Evolutionary conservation across 768 basidiomycete genomes (phyloP).

Genomic region (Suillus alpinus): DNA sequence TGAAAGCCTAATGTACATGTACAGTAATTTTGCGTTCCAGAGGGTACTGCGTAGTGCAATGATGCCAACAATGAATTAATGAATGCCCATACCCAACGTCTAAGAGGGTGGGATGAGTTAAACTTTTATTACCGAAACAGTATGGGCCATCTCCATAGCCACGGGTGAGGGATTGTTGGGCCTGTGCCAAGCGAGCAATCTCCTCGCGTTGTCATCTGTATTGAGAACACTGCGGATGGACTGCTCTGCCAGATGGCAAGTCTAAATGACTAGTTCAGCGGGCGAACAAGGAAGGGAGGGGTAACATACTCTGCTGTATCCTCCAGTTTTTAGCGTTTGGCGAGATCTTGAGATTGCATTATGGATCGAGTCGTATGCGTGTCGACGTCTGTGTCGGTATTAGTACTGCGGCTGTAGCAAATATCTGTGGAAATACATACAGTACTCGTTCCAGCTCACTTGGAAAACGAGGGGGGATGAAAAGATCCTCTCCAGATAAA

Average conservation of each 20-base stretch:
- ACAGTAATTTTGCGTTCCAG: not conserved
- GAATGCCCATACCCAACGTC: not conserved
- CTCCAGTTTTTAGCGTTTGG: constrained; percentile 47
- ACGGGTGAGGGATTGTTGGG: not conserved
- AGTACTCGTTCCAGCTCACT: constrained; percentile 61
- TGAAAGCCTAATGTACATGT: not conserved
- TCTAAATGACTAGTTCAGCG: constrained; percentile 33
- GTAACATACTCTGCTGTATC: constrained; percentile 41
- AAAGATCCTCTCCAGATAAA: constrained; percentile 60
- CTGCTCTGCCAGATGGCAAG: constrained; percentile 59
- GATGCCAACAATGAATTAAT: not conserved
- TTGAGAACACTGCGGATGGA: constrained; percentile 63
- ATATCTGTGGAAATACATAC: constrained; percentile 35
- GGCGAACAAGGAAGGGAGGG: not conserved
- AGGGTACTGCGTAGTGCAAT: not conserved
- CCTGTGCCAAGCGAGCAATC: constrained; percentile 56
- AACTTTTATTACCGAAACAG: not conserved
- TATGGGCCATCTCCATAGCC: not conserved
- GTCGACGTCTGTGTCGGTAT: constrained; percentile 48
- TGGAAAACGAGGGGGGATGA: constrained; percentile 55
- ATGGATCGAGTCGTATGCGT: constrained; percentile 71
- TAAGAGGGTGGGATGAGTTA: not conserved
- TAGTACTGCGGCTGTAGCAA: constrained; percentile 1
- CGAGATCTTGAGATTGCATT: constrained; percentile 67
- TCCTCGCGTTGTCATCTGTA: constrained; percentile 55